A percentile compares a stretch with the other conserved stretches of the same genome.
Evolutionary conservation across 2,329 filamentous ascomycete species (phyloP).

Genomic region (Nothophoma quercina): DNA sequence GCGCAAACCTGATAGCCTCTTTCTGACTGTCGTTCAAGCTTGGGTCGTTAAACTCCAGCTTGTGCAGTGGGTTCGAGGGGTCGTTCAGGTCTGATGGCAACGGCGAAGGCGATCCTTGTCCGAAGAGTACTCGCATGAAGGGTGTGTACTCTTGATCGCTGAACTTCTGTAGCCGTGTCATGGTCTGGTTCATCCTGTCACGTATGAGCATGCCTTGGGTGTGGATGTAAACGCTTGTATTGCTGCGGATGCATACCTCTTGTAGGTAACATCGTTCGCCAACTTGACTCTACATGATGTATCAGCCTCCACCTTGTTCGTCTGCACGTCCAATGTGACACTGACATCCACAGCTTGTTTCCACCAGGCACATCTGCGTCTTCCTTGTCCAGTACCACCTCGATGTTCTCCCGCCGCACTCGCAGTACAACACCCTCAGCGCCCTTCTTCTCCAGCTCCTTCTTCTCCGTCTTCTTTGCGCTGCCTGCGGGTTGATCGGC

Average conservation of each 20-base stretch:
- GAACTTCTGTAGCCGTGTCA: conserved; percentile 66
- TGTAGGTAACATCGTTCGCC: conserved; percentile 71
- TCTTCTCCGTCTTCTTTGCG: conserved; percentile 75
- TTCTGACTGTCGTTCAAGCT: conserved; percentile 68
- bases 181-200: conserved; percentile 68
- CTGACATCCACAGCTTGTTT: conserved; percentile 70
- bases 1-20: conserved; percentile 77
- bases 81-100: conserved; percentile 55
- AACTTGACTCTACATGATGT: conserved; percentile 64
- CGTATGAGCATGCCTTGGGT: conserved; percentile 19
- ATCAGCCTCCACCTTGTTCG: conserved; percentile 40
- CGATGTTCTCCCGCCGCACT: conserved; percentile 65
- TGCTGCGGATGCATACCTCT: conserved; percentile 55
- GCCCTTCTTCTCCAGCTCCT: conserved; percentile 73
- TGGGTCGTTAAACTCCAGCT: conserved; percentile 63
- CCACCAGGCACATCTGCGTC: conserved; percentile 60
- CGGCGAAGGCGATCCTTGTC: conserved; percentile 62
- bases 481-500: conserved; percentile 75
- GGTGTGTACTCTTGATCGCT: conserved; percentile 62
- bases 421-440: conserved; percentile 74
- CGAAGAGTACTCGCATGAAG: conserved; percentile 68
- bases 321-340: conserved; percentile 26
- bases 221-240: conserved; percentile 7
- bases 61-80: conserved; percentile 49
- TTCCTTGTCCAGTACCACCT: conserved; percentile 74